phyloP scores from a whole-genome alignment of 2,329 filamentous ascomycete species.

The Botrytis squamosa region DNA sequence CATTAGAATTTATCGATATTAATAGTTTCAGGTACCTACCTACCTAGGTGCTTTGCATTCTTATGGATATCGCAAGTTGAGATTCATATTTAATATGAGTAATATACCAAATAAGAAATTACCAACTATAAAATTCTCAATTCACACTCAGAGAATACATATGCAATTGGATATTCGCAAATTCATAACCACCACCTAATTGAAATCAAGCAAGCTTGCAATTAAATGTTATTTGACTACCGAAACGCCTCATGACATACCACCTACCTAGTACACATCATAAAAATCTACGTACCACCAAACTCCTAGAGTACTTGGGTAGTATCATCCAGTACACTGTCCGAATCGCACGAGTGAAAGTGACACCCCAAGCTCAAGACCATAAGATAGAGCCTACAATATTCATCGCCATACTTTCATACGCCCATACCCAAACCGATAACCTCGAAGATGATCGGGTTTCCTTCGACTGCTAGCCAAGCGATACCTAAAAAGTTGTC shows the following conservation, averaged over 20 bases:
- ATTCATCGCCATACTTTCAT: conserved; percentile 5
- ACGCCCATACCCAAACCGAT: conserved; percentile 43
- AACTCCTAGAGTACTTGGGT: conserved; percentile 1
- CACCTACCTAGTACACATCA: not conserved
- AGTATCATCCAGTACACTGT: not conserved
- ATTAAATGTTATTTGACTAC: not conserved
- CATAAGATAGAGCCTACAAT: not conserved
- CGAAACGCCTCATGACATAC: conserved; percentile 17
- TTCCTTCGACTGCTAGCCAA: conserved; percentile 63
- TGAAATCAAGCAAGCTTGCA: not conserved
- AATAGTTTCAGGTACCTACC: no score
- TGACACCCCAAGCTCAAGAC: not conserved
- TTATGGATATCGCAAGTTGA: no score
- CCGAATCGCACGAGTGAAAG: not conserved
- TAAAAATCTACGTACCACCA: conserved; percentile 7
- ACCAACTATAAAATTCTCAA: not conserved
- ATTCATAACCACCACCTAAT: not conserved
- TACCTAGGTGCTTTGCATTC: not conserved
- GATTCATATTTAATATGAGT: not conserved
- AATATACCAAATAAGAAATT: not conserved
- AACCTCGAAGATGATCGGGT: conserved; percentile 46
- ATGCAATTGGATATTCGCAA: not conserved
- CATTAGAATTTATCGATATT: not conserved
- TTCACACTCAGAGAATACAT: not conserved
- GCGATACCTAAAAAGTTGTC: conserved; percentile 63